phyloP scores from a whole-genome alignment of 345 rosid species.

The Cochlearia excelsa region DNA sequence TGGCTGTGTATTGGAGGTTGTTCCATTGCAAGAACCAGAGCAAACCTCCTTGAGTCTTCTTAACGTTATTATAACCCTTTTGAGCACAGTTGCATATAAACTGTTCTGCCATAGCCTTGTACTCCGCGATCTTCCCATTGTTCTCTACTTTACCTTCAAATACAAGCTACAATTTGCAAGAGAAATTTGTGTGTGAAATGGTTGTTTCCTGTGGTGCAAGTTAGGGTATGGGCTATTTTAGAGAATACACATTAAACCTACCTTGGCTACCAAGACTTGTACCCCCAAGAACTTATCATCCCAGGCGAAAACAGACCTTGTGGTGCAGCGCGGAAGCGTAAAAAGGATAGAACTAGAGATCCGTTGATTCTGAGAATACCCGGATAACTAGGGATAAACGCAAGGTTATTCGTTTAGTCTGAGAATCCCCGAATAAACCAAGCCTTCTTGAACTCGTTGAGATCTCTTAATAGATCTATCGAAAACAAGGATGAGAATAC shows the following conservation, averaged over 20 bases:
- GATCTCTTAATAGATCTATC: too few relatives aligned
- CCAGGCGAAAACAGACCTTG: conserved; percentile 73
- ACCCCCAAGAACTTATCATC: conserved; percentile 92
- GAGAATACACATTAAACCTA: conserved; percentile 19
- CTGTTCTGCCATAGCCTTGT: conserved; percentile 84
- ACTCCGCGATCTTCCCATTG: conserved; percentile 46
- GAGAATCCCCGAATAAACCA: too few relatives aligned
- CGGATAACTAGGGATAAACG: too few relatives aligned
- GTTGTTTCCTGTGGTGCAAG: neutral
- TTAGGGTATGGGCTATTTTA: neutral
- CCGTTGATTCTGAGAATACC: too few relatives aligned
- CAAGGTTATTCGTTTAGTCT: too few relatives aligned
- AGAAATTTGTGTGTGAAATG: neutral
- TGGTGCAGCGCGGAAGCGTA: too few relatives aligned
- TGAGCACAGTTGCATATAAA: conserved; percentile 85
- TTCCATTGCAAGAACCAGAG: conserved; percentile 47
- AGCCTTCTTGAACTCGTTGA: too few relatives aligned
- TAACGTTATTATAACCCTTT: conserved; percentile 52
- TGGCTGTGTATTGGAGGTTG: conserved; percentile 54
- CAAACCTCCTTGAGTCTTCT: conserved; percentile 56
- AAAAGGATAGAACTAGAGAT: too few relatives aligned
- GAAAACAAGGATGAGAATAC: too few relatives aligned
- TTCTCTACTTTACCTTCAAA: conserved; percentile 44
- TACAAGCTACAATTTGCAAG: conserved; percentile 45
- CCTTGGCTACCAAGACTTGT: conserved; percentile 86